Base-by-base conservation (phyloP, 139 green algal genomes). In the Deuterostichococcus epilithicus region DNA sequence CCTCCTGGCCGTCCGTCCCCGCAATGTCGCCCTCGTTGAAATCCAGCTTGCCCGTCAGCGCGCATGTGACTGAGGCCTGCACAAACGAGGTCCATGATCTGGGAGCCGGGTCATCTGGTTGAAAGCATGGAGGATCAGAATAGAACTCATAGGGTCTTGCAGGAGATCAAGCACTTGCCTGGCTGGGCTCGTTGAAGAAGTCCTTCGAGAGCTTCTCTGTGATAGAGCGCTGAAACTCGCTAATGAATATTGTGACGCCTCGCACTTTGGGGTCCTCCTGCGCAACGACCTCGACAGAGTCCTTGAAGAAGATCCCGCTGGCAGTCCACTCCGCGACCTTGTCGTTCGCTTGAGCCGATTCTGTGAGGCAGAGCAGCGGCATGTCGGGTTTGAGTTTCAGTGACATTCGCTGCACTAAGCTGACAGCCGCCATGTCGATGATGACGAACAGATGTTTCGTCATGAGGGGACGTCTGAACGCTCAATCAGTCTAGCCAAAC, bases 261-360 rank as follows among this genome's bases (percentile, higher is more conserved):
- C 76, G 47, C 2, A 92, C 87, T 25, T 90, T 85, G 5, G 86
- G 85, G 45, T 95, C 91, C 33, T 94, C 86, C 20, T 92, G 44
- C 2, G 88, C 83, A 0, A 87, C 77, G 8, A 92, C 79, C 74
- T 94, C 85, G 0, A 96, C 85, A 0, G 65, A 83, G 75, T 96
- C 91, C 76, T 95, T 95, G 81, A 96, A 94, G 28, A 97, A 60
- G 1, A 97, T 83, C 10, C 92, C 92, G 36, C 60, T 86, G 3
- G 86, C 89, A 26, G 80, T 65, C 74, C 94, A 97, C 69, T 92
- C 86, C 3, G 78, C 86, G 6, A 97, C 72, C 75, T 87, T 90
- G 39, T 88, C 81, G 8, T 77, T 77, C 1, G 81, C 78, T 1
- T 60, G 4, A 0, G 81, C 80, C 36, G 30, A 13, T 4, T 71